Percentiles rank a stretch among this genome's conserved stretches.
These are phyloP conservation scores for Magnolia changhungtana DNA, from an alignment of 164 flowering plant species.

Conservation along the genomic window DNA sequence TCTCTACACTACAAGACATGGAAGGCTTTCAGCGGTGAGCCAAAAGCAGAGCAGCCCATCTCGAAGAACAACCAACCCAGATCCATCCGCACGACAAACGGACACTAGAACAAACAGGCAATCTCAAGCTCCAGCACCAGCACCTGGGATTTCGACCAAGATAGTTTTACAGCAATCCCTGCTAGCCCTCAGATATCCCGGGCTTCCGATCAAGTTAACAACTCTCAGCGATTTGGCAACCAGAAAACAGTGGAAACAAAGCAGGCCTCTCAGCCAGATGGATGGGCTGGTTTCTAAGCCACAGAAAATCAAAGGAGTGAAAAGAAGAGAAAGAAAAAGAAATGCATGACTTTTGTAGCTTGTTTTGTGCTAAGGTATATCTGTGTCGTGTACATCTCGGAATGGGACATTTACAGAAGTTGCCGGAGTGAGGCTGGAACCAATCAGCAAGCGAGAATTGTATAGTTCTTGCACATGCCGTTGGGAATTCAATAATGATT, in stretches of 20 bases:
- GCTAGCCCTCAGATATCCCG: slow-evolving; percentile 35
- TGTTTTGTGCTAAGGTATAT: too few relatives aligned
- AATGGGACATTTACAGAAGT: too few relatives aligned
- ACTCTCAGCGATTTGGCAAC: slow-evolving; percentile 44
- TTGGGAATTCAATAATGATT: too few relatives aligned
- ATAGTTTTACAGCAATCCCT: slow-evolving; percentile 66
- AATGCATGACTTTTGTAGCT: too few relatives aligned
- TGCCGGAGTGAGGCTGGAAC: too few relatives aligned
- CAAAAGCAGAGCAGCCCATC: slow-evolving; percentile 25
- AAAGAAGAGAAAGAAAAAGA: neutral
- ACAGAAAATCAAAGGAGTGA: neutral
- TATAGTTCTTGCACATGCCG: too few relatives aligned
- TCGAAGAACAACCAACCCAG: slow-evolving; percentile 25
- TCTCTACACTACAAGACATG: slow-evolving; percentile 39
- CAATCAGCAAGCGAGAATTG: too few relatives aligned
- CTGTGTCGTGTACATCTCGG: too few relatives aligned
- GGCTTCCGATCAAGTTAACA: slow-evolving; percentile 32
- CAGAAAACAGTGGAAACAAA: slow-evolving; percentile 45
- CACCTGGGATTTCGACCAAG: slow-evolving; percentile 83
- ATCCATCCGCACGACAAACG: slow-evolving; percentile 68
- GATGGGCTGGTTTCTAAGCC: slow-evolving; percentile 94
- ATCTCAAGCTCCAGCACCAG: slow-evolving; percentile 32
- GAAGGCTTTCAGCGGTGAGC: slow-evolving; percentile 36
- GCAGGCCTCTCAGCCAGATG: slow-evolving; percentile 75
- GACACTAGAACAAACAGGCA: slow-evolving; percentile 39